phyloP scores from a whole-genome alignment of 306 rosid genomes.

The Medicago arabica region DNA sequence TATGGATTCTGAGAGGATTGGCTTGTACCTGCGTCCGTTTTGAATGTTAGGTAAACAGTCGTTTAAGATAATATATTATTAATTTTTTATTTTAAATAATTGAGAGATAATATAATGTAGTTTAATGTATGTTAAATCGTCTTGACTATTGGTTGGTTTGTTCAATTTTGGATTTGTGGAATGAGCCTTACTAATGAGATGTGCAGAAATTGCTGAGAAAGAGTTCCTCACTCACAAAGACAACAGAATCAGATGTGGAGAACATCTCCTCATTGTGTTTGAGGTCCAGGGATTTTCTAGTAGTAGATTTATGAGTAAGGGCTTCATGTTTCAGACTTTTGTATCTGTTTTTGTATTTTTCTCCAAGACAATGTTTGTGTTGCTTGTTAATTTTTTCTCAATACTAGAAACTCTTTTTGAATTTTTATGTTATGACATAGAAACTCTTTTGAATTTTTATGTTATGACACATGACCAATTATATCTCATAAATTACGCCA shows the following conservation, averaged over 20 bases:
- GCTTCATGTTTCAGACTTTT: background rate
- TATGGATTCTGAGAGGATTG: background rate
- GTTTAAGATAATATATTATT: background rate
- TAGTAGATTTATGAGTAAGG: background rate
- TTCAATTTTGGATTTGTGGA: background rate
- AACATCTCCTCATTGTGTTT: background rate
- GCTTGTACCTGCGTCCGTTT: background rate
- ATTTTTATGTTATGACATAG: background rate
- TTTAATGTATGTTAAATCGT: background rate
- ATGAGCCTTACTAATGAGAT: background rate
- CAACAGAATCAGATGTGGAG: background rate
- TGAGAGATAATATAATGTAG: background rate
- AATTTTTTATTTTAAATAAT: too few species aligned
- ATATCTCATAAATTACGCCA: too few species aligned
- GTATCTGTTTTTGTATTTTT: background rate
- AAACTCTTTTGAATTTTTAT: background rate
- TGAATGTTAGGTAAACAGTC: background rate
- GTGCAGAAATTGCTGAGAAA: background rate
- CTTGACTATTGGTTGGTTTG: background rate
- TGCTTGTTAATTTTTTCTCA: background rate
- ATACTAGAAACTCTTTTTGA: background rate
- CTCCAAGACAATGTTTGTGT: background rate
- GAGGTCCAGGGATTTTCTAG: background rate
- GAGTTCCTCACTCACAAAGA: background rate
- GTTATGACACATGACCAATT: background rate